phyloP scores from a whole-genome alignment of 75 land plant genomes.

The Chamaecyparis obtusa region DNA sequence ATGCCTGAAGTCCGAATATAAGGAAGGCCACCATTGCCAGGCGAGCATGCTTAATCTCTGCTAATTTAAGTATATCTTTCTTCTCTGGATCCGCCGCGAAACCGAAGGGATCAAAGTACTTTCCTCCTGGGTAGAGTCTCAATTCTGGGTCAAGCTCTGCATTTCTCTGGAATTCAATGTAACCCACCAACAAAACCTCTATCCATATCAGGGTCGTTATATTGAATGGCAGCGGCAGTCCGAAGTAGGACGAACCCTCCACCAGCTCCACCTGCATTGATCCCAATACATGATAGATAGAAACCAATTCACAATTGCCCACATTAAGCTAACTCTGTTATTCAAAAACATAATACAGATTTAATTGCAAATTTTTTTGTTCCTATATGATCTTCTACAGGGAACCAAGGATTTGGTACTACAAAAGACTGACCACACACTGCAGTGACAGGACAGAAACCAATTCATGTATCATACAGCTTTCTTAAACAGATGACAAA shows the following conservation, averaged over 20 bases:
- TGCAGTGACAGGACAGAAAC: too few relatives aligned
- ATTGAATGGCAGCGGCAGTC: slow-evolving; percentile 87
- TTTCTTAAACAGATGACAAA: too few relatives aligned
- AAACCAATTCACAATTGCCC: neutral
- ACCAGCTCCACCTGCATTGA: slow-evolving; percentile 81
- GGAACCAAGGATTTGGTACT: too few relatives aligned
- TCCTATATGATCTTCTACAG: too few relatives aligned
- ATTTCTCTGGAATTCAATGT: slow-evolving; percentile 97
- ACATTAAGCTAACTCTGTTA: too few relatives aligned
- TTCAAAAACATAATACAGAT: too few relatives aligned
- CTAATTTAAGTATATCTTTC: slow-evolving; percentile 76
- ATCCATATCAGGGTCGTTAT: slow-evolving; percentile 77
- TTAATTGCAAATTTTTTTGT: too few relatives aligned
- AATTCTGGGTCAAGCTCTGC: slow-evolving; percentile 90
- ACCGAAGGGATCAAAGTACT: slow-evolving; percentile 81
- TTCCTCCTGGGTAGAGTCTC: slow-evolving; percentile 95
- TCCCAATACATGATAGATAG: neutral
- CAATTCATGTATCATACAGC: too few relatives aligned
- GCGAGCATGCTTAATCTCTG: slow-evolving; percentile 98
- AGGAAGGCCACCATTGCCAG: slow-evolving; percentile 95
- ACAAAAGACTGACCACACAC: too few relatives aligned
- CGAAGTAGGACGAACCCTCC: slow-evolving; percentile 92
- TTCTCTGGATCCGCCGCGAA: slow-evolving; percentile 90
- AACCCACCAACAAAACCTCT: slow-evolving; percentile 83
- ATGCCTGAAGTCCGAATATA: slow-evolving; percentile 95